Conservation (phyloP, 306 rosid species). For the Medicago ruthenica region DNA sequence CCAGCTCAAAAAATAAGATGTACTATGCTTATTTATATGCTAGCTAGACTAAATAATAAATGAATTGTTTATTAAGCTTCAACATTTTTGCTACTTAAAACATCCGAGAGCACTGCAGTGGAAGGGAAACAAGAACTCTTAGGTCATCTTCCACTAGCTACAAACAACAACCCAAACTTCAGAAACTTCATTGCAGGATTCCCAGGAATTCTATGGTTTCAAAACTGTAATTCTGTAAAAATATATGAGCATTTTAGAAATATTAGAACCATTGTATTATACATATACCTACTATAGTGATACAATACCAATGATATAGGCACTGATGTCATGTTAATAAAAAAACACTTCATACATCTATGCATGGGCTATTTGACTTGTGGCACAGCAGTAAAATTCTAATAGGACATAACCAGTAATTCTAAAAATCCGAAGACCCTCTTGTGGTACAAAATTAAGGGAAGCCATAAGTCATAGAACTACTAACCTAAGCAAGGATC, state of each 20-base stretch:
- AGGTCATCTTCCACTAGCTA: neutral
- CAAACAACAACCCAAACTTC: neutral
- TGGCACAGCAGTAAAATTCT: neutral
- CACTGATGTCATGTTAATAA: slow-evolving; percentile 6
- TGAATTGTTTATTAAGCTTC: slow-evolving; percentile 7
- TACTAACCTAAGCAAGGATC: slow-evolving; percentile 7
- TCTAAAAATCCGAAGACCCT: neutral
- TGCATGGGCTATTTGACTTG: neutral
- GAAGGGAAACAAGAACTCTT: slow-evolving; percentile 10
- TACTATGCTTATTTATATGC: neutral
- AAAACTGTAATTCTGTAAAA: slow-evolving; percentile 28
- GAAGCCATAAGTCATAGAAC: neutral
- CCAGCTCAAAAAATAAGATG: slow-evolving; percentile 5
- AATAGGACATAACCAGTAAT: neutral
- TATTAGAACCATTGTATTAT: slow-evolving; percentile 8
- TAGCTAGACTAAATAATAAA: slow-evolving; percentile 10
- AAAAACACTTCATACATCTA: neutral
- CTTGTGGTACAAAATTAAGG: neutral
- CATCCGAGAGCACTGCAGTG: neutral
- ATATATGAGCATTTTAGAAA: neutral
- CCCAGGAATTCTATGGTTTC: slow-evolving; percentile 5
- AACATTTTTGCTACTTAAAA: neutral
- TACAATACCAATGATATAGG: neutral
- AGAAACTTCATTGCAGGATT: neutral
- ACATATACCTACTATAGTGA: neutral